Percentiles rank a stretch among this genome's conserved stretches.
These are phyloP conservation scores for Neonectria faginata DNA, from an alignment of 2,329 filamentous ascomycete species.

Conservation along the genomic window DNA sequence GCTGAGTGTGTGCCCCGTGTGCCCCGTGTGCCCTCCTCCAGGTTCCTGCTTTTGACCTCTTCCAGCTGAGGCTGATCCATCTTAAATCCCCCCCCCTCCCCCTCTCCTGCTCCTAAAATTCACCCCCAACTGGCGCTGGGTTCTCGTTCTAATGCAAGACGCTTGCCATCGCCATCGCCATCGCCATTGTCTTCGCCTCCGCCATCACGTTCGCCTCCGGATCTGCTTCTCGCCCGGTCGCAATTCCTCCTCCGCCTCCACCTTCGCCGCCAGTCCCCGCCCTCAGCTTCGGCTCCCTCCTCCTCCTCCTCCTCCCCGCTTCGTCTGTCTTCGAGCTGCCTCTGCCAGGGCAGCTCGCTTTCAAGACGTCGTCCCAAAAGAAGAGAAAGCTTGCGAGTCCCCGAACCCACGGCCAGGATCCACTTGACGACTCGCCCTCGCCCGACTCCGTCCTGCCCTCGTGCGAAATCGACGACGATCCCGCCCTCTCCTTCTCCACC, in stretches of 20 bases:
- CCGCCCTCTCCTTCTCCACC: slow-evolving; percentile 63
- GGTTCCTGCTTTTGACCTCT: too few relatives aligned
- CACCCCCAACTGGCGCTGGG: slow-evolving; percentile 15
- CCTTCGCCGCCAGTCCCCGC: slow-evolving; percentile 13
- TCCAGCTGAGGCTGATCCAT: too few relatives aligned
- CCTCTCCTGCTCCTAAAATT: neutral
- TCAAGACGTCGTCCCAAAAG: slow-evolving; percentile 80
- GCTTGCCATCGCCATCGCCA: slow-evolving; percentile 32
- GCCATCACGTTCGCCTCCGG: slow-evolving; percentile 11
- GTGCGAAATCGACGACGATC: slow-evolving; percentile 64
- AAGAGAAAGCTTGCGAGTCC: slow-evolving; percentile 74
- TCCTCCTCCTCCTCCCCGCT: slow-evolving; percentile 23
- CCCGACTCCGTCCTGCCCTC: slow-evolving; percentile 64
- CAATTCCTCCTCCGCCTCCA: slow-evolving; percentile 18
- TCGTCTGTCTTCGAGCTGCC: slow-evolving; percentile 63
- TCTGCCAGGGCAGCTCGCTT: slow-evolving; percentile 74
- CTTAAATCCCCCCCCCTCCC: neutral
- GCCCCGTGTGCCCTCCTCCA: too few relatives aligned
- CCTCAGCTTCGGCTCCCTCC: slow-evolving; percentile 26
- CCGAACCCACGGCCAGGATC: slow-evolving; percentile 57
- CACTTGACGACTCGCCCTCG: slow-evolving; percentile 51
- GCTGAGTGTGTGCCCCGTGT: too few relatives aligned
- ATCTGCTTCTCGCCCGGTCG: slow-evolving; percentile 15
- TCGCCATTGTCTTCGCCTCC: slow-evolving; percentile 32
- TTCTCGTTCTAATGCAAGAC: slow-evolving; percentile 31